Evolutionary conservation across 2,329 filamentous ascomycete genomes (phyloP), one percentile per base, ranked within the genome.

Genomic region (Grosmannia serpens): DNA sequence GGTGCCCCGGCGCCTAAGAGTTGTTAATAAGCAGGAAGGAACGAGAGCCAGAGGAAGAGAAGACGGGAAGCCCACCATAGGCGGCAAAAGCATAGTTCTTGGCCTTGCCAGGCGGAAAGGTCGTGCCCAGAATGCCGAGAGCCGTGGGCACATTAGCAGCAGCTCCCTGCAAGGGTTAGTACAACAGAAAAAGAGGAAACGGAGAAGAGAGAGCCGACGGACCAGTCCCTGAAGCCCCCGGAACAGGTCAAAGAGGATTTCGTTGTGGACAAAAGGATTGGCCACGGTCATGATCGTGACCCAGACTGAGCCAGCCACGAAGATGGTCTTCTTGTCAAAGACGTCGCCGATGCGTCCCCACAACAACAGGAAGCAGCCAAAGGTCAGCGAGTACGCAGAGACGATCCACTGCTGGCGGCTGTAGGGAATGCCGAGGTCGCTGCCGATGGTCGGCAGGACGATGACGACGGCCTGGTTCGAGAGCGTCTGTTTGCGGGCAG

Each of bases 101-200:
- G 4, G 84, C 81, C 62, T 81, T 84, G 0, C 85, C 83, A 0
- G 84, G 84, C 1, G 80, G 79, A 58, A 88, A 88, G 0, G 83
- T 87, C 1, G 81, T 80, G 0, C 84, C 85, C 3, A 89, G 69
- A 46, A 88, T 88, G 0, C 86, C 86, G 65, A 89, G 82, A 0
- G 85, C 86, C 0, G 85, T 87, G 0, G 86, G 85, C 0, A 88
- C 83, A 65, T 86, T 88, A 20, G 84, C 83, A 1, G 86, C 85
- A 29, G 83, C 82, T 2, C 84, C 85, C 71, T 80, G 58, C 7
- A 44, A 9, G 2, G 20, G 41, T 44, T 20, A 44, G 41, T 20
- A 41, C 5, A 5, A 44, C 10, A 33, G 31, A 20, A 10, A 7
- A 44, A n/a, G 41, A 44, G 17, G n/a, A 17, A n/a, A 9, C 4